Base-by-base conservation (phyloP, 2,329 filamentous ascomycete species). In the Colletotrichum horii region DNA sequence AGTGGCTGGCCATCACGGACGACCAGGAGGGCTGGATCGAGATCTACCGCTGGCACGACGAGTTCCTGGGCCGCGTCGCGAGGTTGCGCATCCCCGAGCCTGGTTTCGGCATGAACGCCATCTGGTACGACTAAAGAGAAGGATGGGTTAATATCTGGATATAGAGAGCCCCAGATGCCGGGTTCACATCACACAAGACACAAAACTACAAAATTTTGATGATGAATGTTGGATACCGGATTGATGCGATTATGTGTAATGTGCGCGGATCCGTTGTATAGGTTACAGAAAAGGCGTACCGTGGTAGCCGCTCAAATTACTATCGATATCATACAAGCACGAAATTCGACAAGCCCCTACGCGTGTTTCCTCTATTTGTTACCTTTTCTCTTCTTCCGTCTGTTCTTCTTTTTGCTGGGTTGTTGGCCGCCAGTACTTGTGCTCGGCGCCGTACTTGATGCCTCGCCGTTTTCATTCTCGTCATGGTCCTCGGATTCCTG, bases 61-160 rank as follows among this genome's bases (percentile, higher is more conserved):
- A 97, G 88, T 95, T 93, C 79, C 85, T 98, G 69, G 93, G 92
- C 3, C 88, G 95, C 5, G 95, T 97, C 9, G 95, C 95, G 19
- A 89, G 94, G 77, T 88, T 94, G 77, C 92, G 95, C 79, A 93
- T 97, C 48, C 92, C 93, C 8, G 95, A 97, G 86, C 94, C 94
- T n/a, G 95, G 95, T 2, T 98, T 98, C 83, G 95, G 95, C 3
- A 98, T 98, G 95, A 98, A 98, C 85, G 95, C 95, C n/a, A 96
- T 97, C 77, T 98, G 95, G 95, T 97, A 97, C 83, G 94, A 97
- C 74, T 87, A 77, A 56, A 19, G 15, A 26, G n/a, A 32, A 1
- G 36, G 22, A 38, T 32, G 19, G 32, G 16, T 30, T 30, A 32
- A 62, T 36, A 9, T 22, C 24, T 62, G 28, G 28, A 62, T 32